Percentiles rank a stretch among this genome's conserved stretches.
Conservation (phyloP, 345 rosid species). For the Murraya paniculata region DNA sequence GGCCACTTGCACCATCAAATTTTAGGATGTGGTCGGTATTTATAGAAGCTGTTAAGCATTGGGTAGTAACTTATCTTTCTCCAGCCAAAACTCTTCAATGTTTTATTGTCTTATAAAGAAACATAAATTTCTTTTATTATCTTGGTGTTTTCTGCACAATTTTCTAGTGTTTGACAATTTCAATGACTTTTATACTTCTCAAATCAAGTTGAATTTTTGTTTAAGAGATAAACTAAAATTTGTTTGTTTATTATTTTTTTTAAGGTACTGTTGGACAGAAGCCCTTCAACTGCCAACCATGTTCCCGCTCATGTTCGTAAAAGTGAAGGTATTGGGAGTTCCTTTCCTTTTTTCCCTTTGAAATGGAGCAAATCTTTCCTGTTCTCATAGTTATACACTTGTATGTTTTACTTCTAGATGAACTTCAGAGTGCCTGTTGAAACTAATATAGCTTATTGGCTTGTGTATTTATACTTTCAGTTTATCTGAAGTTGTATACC, state of each 20-base stretch:
- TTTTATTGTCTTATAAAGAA: neutral
- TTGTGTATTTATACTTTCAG: neutral
- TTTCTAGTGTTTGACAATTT: neutral
- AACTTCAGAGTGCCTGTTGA: neutral
- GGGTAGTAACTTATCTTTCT: neutral
- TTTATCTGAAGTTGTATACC: neutral
- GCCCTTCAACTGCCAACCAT: constrained; percentile 26
- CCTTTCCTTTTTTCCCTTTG: neutral
- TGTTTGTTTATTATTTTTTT: neutral
- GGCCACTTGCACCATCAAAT: neutral
- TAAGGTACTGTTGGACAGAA: constrained; percentile 39
- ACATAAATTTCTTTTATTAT: neutral
- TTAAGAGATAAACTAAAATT: neutral
- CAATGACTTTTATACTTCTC: neutral
- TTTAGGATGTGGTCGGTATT: neutral
- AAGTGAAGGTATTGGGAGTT: constrained; percentile 41
- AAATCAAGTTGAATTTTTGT: neutral
- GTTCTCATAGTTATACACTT: neutral
- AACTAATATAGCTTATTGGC: neutral
- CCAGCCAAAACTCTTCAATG: neutral
- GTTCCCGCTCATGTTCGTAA: constrained; percentile 37
- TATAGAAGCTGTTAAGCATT: neutral
- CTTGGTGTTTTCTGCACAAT: neutral
- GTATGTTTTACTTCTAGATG: neutral
- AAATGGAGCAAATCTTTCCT: neutral